Percentiles rank a stretch among this genome's conserved stretches.
These are phyloP conservation scores for Lasiosphaeria hispida DNA, from an alignment of 495 filamentous ascomycete species.

Conservation along the genomic window DNA sequence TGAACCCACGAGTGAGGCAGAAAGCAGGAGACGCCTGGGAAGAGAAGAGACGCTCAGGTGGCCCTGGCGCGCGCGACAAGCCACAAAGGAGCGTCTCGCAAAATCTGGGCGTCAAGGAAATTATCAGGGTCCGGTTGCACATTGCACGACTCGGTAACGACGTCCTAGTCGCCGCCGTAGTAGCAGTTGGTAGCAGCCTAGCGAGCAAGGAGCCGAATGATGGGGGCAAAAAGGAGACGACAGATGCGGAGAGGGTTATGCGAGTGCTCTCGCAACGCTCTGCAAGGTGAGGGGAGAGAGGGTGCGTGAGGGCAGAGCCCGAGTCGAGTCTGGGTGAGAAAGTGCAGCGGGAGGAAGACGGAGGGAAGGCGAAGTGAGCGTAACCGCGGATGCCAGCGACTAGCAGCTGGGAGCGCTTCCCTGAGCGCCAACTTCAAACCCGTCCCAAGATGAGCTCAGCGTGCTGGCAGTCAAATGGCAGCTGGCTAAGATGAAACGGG, in stretches of 20 bases:
- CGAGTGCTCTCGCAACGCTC: not conserved
- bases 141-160: slow-evolving; percentile 19
- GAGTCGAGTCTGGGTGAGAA: too few relatives aligned
- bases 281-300: not conserved
- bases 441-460: slow-evolving; percentile 12
- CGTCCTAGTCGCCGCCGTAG: slow-evolving; percentile 5
- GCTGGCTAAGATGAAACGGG: slow-evolving; percentile 26
- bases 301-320: not conserved
- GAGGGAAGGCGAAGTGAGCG: not conserved
- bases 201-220: not conserved
- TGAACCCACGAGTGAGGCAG: slow-evolving; percentile 13
- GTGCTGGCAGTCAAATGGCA: slow-evolving; percentile 16
- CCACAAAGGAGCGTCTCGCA: slow-evolving; percentile 8
- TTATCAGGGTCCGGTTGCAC: slow-evolving; percentile 15
- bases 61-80: slow-evolving; percentile 27
- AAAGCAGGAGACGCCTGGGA: slow-evolving; percentile 11
- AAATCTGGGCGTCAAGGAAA: slow-evolving; percentile 19
- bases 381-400: not conserved
- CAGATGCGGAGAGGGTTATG: not conserved
- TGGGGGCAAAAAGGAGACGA: not conserved
- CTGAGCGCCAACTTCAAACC: slow-evolving; percentile 14
- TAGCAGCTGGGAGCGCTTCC: not conserved
- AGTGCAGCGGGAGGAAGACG: not conserved
- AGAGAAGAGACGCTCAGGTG: not conserved
- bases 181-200: not conserved